phyloP scores from a whole-genome alignment of 495 filamentous ascomycete genomes.

The Bryoglossum gracile region DNA sequence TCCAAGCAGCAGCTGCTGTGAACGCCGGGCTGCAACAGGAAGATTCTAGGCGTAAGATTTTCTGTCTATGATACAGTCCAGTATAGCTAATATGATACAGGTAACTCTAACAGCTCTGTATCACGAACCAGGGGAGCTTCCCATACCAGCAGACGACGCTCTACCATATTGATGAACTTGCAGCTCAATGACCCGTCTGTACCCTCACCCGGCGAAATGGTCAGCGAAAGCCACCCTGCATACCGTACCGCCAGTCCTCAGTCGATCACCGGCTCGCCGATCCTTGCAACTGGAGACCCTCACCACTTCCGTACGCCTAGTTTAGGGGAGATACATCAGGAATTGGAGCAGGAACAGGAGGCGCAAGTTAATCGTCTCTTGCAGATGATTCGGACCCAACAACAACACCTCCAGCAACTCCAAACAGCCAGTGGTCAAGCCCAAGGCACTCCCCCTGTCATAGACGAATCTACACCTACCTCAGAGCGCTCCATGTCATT shows the following conservation, averaged over 20 bases:
- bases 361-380: slow-evolving; percentile 92
- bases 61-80: no score
- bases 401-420: slow-evolving; percentile 68
- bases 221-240: slow-evolving; percentile 34
- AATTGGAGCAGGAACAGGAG: slow-evolving; percentile 92
- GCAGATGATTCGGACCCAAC: slow-evolving; percentile 80
- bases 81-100: slow-evolving; percentile 28
- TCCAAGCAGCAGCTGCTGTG: slow-evolving; percentile 60
- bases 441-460: slow-evolving; percentile 39
- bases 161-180: slow-evolving; percentile 64
- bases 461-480: slow-evolving; percentile 62
- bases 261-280: slow-evolving; percentile 49
- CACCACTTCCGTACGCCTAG: slow-evolving; percentile 65
- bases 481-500: slow-evolving; percentile 54
- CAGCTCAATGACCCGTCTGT: slow-evolving; percentile 60
- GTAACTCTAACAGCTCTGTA: slow-evolving; percentile 47
- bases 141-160: slow-evolving; percentile 54
- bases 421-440: slow-evolving; percentile 42
- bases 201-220: slow-evolving; percentile 58
- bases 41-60: slow-evolving; percentile 49
- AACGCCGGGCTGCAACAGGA: slow-evolving; percentile 63
- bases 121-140: slow-evolving; percentile 47
- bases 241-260: slow-evolving; percentile 51
- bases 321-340: slow-evolving; percentile 91
- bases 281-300: slow-evolving; percentile 48